Evolutionary conservation across 2,329 filamentous ascomycete species (phyloP).

Genomic region (Ceratocystis lukuohia): DNA sequence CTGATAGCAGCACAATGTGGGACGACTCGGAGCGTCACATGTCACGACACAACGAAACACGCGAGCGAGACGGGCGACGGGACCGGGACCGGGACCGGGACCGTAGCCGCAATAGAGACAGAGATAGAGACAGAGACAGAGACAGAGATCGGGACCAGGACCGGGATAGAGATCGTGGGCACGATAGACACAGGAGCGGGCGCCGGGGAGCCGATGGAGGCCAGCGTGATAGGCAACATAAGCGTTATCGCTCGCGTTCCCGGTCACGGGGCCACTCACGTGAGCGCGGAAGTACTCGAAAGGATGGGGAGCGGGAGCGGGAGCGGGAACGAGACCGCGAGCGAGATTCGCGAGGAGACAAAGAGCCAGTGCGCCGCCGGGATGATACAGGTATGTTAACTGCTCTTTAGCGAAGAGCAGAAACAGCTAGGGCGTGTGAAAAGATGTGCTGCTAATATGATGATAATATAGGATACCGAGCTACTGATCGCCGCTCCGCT

Average conservation of each 20-base stretch:
- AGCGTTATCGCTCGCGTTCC: constrained; percentile 16
- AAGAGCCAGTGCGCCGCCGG: not conserved
- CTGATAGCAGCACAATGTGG: constrained; percentile 48
- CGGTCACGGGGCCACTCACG: constrained; percentile 16
- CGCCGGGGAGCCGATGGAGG: not conserved
- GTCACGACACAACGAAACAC: constrained; percentile 16
- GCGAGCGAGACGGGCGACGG: constrained; percentile 23
- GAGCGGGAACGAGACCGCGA: constrained; percentile 22
- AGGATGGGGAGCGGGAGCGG: constrained; percentile 20
- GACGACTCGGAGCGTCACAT: constrained; percentile 38
- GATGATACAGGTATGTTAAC: constrained; percentile 21
- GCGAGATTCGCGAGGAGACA: constrained; percentile 16
- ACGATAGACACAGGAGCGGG: constrained; percentile 22
- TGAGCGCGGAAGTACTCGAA: constrained; percentile 25
- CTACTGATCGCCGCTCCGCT: constrained; percentile 28
- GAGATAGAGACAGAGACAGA: constrained; percentile 26
- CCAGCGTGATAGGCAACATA: not conserved
- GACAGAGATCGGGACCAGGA: constrained; percentile 26
- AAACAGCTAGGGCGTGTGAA: too few species aligned
- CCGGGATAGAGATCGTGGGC: constrained; percentile 25
- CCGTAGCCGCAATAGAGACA: constrained; percentile 23
- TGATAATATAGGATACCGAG: constrained; percentile 14
- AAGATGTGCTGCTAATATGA: too few species aligned
- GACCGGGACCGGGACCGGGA: constrained; percentile 25
- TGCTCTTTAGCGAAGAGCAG: too few species aligned